A percentile compares a stretch with the other conserved stretches of the same genome.
Evolutionary conservation across 2,329 filamentous ascomycete genomes (phyloP).

Genomic region (Dothideomycetes sp.): DNA sequence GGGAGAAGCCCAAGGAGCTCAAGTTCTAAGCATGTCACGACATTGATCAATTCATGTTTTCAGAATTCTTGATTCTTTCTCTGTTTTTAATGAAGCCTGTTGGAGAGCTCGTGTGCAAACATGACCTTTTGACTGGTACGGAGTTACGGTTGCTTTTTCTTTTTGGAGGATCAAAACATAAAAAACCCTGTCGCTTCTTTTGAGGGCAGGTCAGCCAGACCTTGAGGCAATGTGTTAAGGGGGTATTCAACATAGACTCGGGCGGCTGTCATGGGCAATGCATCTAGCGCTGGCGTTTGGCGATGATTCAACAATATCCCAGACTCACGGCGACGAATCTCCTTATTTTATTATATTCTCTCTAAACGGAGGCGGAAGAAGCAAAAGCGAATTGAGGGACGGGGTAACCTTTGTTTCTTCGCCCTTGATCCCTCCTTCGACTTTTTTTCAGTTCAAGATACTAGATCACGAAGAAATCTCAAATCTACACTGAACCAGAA

Average conservation of each 20-base stretch:
- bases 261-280: constrained; percentile 15
- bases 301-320: constrained; percentile 21
- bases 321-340: constrained; percentile 14
- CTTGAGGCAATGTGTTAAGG: constrained; percentile 16
- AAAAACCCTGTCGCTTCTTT: constrained; percentile 10
- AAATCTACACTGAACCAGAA: no score
- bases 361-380: no score
- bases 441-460: no score
- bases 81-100: constrained; percentile 7
- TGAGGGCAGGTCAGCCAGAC: constrained; percentile 13
- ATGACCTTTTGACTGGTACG: background rate
- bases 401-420: no score
- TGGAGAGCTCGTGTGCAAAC: constrained; percentile 4
- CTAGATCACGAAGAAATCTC: no score
- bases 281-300: constrained; percentile 20
- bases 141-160: constrained; percentile 1
- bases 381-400: no score
- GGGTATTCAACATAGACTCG: constrained; percentile 20
- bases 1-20: constrained; percentile 96
- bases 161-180: constrained; percentile 6
- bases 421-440: no score
- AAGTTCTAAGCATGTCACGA: constrained; percentile 58
- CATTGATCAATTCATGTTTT: constrained; percentile 8
- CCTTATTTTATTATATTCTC: no score
- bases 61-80: no score